A percentile compares a stretch with the other conserved stretches of the same genome.
phyloP scores from a whole-genome alignment of 345 rosid species.

The Salix dunnii region DNA sequence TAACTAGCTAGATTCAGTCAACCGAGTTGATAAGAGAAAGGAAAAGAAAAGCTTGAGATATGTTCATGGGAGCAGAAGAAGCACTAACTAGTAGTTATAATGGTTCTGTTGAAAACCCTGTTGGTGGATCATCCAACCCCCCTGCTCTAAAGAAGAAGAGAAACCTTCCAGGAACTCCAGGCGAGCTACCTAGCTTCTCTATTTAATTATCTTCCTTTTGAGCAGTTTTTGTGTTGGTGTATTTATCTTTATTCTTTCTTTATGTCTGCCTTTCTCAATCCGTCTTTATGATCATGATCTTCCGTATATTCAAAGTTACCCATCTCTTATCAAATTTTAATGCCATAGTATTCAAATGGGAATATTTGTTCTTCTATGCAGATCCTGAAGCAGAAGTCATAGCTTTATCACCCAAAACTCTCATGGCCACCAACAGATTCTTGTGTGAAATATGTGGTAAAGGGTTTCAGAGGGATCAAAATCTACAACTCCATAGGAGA shows the following conservation, averaged over 20 bases:
- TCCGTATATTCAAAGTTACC: constrained; percentile 17
- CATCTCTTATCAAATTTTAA: background rate
- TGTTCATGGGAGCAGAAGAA: constrained; percentile 37
- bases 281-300: constrained; percentile 2
- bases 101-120: constrained; percentile 42
- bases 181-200: constrained; percentile 24
- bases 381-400: constrained; percentile 99
- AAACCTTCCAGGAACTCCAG: constrained; percentile 96
- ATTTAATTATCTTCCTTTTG: background rate
- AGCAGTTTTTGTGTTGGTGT: background rate
- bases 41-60: constrained; percentile 1
- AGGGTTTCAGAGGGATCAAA: constrained; percentile 97
- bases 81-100: constrained; percentile 26
- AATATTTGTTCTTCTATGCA: constrained; percentile 12
- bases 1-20: constrained; percentile 7
- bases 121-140: constrained; percentile 41
- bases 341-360: background rate
- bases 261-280: background rate
- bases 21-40: constrained; percentile 1
- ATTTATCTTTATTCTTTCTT: background rate
- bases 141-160: constrained; percentile 75
- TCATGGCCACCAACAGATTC: constrained; percentile 97
- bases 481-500: constrained; percentile 86
- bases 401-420: constrained; percentile 90
- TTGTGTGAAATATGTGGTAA: constrained; percentile 93